Evolutionary conservation across 495 filamentous ascomycete genomes (phyloP).

Genomic region (Pyrenula aspistea): DNA sequence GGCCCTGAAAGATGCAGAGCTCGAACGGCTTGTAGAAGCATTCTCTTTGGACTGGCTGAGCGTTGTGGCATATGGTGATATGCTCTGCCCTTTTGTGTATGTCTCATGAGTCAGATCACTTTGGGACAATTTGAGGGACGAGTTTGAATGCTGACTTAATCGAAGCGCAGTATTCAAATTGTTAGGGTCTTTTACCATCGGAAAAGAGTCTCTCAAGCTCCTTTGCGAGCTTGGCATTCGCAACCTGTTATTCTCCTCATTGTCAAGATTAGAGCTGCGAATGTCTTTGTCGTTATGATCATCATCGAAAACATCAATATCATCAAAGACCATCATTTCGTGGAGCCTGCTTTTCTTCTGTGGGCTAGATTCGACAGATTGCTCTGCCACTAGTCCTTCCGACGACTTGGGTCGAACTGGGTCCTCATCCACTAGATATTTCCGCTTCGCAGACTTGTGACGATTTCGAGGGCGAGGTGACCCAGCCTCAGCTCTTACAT

Average conservation of each 20-base stretch:
- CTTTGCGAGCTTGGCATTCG: not conserved
- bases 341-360: no score
- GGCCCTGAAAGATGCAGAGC: not conserved
- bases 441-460: slow-evolving; percentile 16
- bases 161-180: slow-evolving; percentile 50
- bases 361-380: not conserved
- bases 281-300: not conserved
- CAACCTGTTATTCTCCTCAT: not conserved
- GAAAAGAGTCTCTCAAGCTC: slow-evolving; percentile 39
- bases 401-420: not conserved
- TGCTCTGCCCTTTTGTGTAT: not conserved
- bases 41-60: not conserved
- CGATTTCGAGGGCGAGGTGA: not conserved
- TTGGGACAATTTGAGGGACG: slow-evolving; percentile 20
- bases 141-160: slow-evolving; percentile 51
- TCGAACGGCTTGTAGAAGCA: not conserved
- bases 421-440: slow-evolving; percentile 9
- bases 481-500: not conserved
- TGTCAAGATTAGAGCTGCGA: no score
- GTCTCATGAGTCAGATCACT: not conserved
- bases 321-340: not conserved
- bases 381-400: not conserved
- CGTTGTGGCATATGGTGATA: not conserved
- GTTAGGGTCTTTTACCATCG: slow-evolving; percentile 69
- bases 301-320: not conserved